These are phyloP conservation scores for Ramaria sp. DNA, from an alignment of 768 basidiomycete species.

Conservation along the genomic window DNA sequence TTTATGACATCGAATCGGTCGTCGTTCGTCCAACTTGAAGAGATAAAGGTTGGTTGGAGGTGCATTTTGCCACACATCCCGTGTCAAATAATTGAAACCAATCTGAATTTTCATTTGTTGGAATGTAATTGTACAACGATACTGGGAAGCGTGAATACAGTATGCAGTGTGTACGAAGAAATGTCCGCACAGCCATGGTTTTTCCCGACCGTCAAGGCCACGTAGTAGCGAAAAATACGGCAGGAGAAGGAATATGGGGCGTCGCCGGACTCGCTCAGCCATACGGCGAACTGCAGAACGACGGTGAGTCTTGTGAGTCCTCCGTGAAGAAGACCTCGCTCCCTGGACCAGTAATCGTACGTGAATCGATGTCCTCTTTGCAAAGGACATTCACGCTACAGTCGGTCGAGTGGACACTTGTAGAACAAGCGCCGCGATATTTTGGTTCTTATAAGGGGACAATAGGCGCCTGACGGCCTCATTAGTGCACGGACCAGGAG, in stretches of 20 bases:
- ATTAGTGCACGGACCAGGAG: slow-evolving; percentile 1
- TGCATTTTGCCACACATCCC: not conserved
- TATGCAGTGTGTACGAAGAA: not conserved
- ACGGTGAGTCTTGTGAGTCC: slow-evolving; percentile 6
- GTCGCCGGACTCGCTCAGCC: slow-evolving; percentile 8
- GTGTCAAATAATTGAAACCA: not conserved
- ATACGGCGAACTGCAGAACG: slow-evolving; percentile 7
- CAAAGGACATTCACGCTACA: slow-evolving; percentile 7
- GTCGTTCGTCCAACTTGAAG: not conserved
- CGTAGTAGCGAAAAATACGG: slow-evolving; percentile 7
- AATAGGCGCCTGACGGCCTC: not conserved
- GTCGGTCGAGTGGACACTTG: slow-evolving; percentile 7
- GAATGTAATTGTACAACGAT: too few relatives aligned
- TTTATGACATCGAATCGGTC: not conserved
- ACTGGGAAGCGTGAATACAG: too few relatives aligned
- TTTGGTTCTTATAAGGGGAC: not conserved
- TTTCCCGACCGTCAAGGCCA: slow-evolving; percentile 9
- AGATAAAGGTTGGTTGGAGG: too few relatives aligned
- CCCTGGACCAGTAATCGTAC: slow-evolving; percentile 7
- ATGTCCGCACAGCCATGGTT: slow-evolving; percentile 9
- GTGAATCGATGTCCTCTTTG: not conserved
- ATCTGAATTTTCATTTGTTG: not conserved
- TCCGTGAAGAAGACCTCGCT: slow-evolving; percentile 6
- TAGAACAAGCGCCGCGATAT: not conserved
- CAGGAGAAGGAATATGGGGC: slow-evolving; percentile 9